A percentile compares a stretch with the other conserved stretches of the same genome.
Evolutionary conservation across 2,329 filamentous ascomycete genomes (phyloP).

Genomic region (Cytospora schulzeri): DNA sequence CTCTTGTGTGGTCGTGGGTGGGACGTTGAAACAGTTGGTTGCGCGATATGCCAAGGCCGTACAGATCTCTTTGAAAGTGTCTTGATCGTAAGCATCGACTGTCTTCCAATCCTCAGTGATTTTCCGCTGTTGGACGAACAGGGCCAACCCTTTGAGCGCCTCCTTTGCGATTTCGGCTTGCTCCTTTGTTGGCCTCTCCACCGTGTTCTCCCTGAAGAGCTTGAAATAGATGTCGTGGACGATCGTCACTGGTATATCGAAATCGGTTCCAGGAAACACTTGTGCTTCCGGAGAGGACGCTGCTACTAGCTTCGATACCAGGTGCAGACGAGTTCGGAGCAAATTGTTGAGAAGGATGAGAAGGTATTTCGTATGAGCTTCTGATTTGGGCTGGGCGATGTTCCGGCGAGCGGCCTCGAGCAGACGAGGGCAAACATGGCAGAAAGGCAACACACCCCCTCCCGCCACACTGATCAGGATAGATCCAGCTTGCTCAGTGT

Average conservation of each 20-base stretch:
- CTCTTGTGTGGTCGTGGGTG: slow-evolving; percentile 6
- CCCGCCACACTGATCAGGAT: slow-evolving; percentile 26
- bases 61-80: slow-evolving; percentile 28
- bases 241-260: slow-evolving; percentile 34
- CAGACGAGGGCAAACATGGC: slow-evolving; percentile 48
- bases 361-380: slow-evolving; percentile 54
- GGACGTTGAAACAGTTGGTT: slow-evolving; percentile 22
- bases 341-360: slow-evolving; percentile 54
- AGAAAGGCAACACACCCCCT: slow-evolving; percentile 53
- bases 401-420: slow-evolving; percentile 52
- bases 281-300: slow-evolving; percentile 5
- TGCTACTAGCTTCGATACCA: slow-evolving; percentile 22
- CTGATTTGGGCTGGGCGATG: slow-evolving; percentile 52
- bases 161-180: slow-evolving; percentile 46
- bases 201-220: slow-evolving; percentile 38
- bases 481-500: slow-evolving; percentile 48
- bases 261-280: not conserved
- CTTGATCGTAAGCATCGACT: slow-evolving; percentile 6
- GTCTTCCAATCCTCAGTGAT: slow-evolving; percentile 29
- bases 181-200: slow-evolving; percentile 38
- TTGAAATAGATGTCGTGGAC: slow-evolving; percentile 48
- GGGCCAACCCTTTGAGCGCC: slow-evolving; percentile 49
- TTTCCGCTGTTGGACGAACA: slow-evolving; percentile 46
- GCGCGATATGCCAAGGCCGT: slow-evolving; percentile 34
- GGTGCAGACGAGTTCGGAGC: slow-evolving; percentile 34